Evolutionary conservation across 352 stramenopile genomes (phyloP).

Genomic region (Phytophthora litchii): DNA sequence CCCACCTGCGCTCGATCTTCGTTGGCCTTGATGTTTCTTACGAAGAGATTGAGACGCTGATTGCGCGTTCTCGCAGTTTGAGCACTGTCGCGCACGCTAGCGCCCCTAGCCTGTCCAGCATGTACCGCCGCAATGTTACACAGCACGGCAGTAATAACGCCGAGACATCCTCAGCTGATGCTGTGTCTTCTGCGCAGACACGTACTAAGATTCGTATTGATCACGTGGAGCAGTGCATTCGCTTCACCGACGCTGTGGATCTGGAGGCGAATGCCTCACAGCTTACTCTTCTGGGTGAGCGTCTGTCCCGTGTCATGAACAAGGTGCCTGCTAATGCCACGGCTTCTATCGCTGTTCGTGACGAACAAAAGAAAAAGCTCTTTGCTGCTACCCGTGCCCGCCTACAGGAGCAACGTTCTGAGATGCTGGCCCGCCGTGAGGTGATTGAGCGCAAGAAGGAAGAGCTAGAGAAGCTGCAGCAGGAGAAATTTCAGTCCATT

Average conservation of each 20-base stretch:
- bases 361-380: slow-evolving; percentile 51
- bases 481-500: slow-evolving; percentile 91
- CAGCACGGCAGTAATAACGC: slow-evolving; percentile 51
- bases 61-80: slow-evolving; percentile 78
- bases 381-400: slow-evolving; percentile 78
- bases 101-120: slow-evolving; percentile 64
- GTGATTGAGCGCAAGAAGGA: slow-evolving; percentile 98
- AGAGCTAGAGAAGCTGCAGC: slow-evolving; percentile 93
- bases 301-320: slow-evolving; percentile 61
- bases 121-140: slow-evolving; percentile 63
- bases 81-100: slow-evolving; percentile 69
- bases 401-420: slow-evolving; percentile 78
- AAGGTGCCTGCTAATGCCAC: slow-evolving; percentile 48
- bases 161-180: slow-evolving; percentile 60
- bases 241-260: slow-evolving; percentile 82
- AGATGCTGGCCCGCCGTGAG: slow-evolving; percentile 90
- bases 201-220: slow-evolving; percentile 86
- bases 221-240: slow-evolving; percentile 84
- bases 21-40: slow-evolving; percentile 72
- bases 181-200: slow-evolving; percentile 45
- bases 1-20: slow-evolving; percentile 89
- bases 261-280: slow-evolving; percentile 80
- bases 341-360: slow-evolving; percentile 13
- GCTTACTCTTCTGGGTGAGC: slow-evolving; percentile 73
- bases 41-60: slow-evolving; percentile 88